Base-by-base conservation (phyloP, 768 basidiomycete species). In the Solioccasus polychromus region DNA sequence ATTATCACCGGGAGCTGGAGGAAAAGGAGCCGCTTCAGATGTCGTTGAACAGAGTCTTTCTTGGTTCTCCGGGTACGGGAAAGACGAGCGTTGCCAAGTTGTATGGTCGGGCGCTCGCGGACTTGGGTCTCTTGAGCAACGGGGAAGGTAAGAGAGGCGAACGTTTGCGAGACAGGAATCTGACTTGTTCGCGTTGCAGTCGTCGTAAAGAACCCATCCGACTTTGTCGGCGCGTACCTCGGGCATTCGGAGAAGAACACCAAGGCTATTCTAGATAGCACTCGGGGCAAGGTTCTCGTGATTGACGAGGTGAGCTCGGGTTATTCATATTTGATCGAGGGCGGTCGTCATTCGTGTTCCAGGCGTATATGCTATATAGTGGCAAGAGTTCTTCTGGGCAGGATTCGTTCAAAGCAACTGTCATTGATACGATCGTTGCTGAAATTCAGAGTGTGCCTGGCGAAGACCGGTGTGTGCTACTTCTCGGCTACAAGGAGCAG, bases 371-470 rank as follows among this genome's bases (percentile, higher is more conserved):
- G 80, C 63, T 87, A 19, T 80, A 84, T 45, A 70, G 71, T 24
- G 65, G 68, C n/a, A 61, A 55, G n/a, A n/a, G n/a, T n/a, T n/a
- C n/a, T n/a, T n/a, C n/a, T 4, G 23, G 42, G 9, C 68, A 51
- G 3, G 81, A 86, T 51, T 61, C 69, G 0, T 87, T 65, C 64
- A 85, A 84, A 55, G 82, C 80, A 5, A 71, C 83, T 1, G 85
- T 87, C 32, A 82, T 87, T 36, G 85, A 87, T 52, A 85, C 85
- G 2, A 77, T 87, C 32, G 84, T 87, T 0, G 83, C 85, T 0
- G 85, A 87, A 59, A 77, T 87, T 3, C 85, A 87, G 55, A 82
- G 75, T 42, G 73, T 74, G 0, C 80, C 81, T 0, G 83, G 85
- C 0, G 85, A 87, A 50, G 85, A 87, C 54, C 73, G 83, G 3